Conservation (phyloP, 2,329 filamentous ascomycete genomes). For the Aureobasidium sp. region DNA sequence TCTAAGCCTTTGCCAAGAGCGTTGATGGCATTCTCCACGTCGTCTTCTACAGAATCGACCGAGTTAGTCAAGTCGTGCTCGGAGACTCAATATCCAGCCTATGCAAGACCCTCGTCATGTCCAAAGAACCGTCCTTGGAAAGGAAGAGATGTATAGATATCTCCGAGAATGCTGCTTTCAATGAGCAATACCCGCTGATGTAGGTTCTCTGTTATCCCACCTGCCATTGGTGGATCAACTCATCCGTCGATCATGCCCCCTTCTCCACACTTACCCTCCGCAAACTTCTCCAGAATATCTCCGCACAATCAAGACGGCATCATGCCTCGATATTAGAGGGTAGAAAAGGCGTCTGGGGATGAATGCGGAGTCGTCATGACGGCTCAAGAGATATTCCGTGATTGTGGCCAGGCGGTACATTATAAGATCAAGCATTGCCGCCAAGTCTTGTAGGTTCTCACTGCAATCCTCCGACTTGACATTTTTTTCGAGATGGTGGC, state of each 20-base stretch:
- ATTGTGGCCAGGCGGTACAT: neutral
- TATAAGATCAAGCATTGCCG: conserved; percentile 12
- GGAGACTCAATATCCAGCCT: no score
- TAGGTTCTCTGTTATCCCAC: no score
- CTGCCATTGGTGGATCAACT: conserved; percentile 18
- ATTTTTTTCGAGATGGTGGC: conserved; percentile 1
- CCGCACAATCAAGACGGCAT: neutral
- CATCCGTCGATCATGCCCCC: conserved; percentile 7
- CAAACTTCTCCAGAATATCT: conserved; percentile 5
- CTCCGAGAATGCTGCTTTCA: no score
- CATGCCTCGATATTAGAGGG: neutral
- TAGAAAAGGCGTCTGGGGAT: neutral
- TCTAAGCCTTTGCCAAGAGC: no score
- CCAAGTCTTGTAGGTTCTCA: conserved; percentile 1
- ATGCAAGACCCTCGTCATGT: no score
- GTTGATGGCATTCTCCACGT: no score
- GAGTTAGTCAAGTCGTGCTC: no score
- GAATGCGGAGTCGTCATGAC: conserved; percentile 11
- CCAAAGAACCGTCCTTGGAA: no score
- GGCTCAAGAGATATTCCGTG: neutral
- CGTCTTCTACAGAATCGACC: no score
- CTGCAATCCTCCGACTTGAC: neutral
- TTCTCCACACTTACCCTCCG: conserved; percentile 9
- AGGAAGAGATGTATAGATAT: no score
- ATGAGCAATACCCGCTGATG: no score